Evolutionary conservation across 495 filamentous ascomycete species (phyloP).

Genomic region (Penicillium coprophilum): DNA sequence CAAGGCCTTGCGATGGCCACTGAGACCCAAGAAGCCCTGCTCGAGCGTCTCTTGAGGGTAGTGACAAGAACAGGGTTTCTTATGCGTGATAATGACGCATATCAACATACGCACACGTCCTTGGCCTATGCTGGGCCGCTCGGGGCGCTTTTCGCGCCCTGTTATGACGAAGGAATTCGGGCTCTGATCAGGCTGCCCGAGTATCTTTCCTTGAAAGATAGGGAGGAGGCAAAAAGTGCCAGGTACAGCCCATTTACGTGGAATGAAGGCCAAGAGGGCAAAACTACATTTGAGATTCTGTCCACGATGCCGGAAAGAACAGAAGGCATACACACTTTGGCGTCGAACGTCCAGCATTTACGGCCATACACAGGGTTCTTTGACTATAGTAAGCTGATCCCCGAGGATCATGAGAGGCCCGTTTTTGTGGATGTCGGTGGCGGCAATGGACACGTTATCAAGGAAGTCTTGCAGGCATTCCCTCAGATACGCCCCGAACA

Average conservation of each 20-base stretch:
- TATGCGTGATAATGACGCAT: neutral
- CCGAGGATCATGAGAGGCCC: neutral
- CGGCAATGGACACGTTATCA: neutral
- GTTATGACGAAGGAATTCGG: slow-evolving; percentile 2
- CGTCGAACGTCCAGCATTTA: neutral
- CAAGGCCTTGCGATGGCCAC: neutral
- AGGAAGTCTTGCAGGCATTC: neutral
- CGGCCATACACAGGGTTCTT: slow-evolving; percentile 1
- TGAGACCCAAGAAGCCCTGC: neutral
- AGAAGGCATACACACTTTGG: slow-evolving; percentile 1
- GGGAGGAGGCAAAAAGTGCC: neutral
- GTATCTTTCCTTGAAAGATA: neutral
- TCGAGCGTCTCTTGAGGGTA: slow-evolving; percentile 1
- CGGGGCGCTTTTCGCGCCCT: neutral
- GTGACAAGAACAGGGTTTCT: slow-evolving; percentile 1
- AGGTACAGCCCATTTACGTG: slow-evolving; percentile 1
- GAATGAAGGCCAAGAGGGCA: slow-evolving; percentile 2
- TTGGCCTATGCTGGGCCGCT: neutral
- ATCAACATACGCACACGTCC: neutral
- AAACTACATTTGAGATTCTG: neutral
- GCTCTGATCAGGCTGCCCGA: neutral
- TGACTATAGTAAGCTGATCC: neutral
- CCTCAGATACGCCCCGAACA: neutral
- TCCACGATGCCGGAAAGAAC: neutral
- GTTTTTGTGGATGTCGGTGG: neutral